These are phyloP conservation scores for Synchytrium microbalum DNA, from an alignment of 371 early-diverging fungal genomes.

Conservation along the genomic window DNA sequence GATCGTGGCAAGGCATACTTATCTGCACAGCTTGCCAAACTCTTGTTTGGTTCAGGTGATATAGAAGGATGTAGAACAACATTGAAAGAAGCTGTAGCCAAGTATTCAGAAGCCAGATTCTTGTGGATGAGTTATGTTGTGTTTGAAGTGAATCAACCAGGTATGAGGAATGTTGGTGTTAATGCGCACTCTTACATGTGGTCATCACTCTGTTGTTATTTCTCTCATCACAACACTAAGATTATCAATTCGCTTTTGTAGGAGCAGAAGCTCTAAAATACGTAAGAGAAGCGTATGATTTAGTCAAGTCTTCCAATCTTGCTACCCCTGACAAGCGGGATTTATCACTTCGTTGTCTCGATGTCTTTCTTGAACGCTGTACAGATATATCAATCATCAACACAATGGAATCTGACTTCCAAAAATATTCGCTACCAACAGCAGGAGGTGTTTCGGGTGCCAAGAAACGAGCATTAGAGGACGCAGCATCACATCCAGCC, in stretches of 20 bases:
- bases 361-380: slow-evolving; percentile 43
- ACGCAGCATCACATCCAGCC: too few relatives aligned
- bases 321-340: slow-evolving; percentile 37
- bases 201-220: neutral
- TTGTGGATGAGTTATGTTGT: slow-evolving; percentile 47
- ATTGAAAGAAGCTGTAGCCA: slow-evolving; percentile 28
- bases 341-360: slow-evolving; percentile 40
- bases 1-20: slow-evolving; percentile 40
- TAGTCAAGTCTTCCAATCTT: slow-evolving; percentile 28
- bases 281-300: slow-evolving; percentile 38
- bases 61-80: slow-evolving; percentile 38
- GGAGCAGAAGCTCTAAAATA: slow-evolving; percentile 32
- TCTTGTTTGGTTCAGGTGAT: slow-evolving; percentile 22
- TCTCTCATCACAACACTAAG: too few relatives aligned
- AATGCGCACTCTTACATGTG: neutral
- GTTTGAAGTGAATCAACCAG: slow-evolving; percentile 51
- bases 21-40: slow-evolving; percentile 38
- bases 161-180: slow-evolving; percentile 18
- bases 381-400: slow-evolving; percentile 13
- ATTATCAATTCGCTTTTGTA: too few relatives aligned
- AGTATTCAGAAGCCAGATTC: slow-evolving; percentile 35
- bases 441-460: neutral
- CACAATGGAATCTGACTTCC: slow-evolving; percentile 18
- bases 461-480: neutral
- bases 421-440: neutral